Evolutionary conservation across 371 early-diverging fungal species (phyloP).

Genomic region (Zychaea mexicana): DNA sequence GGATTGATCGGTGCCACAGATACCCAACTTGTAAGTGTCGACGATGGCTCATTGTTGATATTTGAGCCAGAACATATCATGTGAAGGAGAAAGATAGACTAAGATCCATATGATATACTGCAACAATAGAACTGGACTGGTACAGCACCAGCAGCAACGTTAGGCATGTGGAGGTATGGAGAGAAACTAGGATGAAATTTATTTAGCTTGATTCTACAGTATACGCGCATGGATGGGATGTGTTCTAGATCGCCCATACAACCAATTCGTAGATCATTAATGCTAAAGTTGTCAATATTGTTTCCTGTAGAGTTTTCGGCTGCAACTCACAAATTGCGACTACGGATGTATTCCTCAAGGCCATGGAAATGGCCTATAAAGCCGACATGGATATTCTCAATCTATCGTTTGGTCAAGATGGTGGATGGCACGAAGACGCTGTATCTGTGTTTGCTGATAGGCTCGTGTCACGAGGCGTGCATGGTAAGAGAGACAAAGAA

Average conservation of each 20-base stretch:
- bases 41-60: neutral
- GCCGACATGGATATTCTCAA: slow-evolving; percentile 56
- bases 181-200: neutral
- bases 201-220: too few species aligned
- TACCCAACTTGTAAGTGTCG: neutral
- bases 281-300: too few species aligned
- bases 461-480: slow-evolving; percentile 30
- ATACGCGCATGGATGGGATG: too few species aligned
- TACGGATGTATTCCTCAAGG: slow-evolving; percentile 72
- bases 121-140: slow-evolving; percentile 50
- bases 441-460: slow-evolving; percentile 36
- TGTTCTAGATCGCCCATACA: too few species aligned
- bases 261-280: too few species aligned
- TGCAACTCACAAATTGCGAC: slow-evolving; percentile 57
- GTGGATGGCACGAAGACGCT: slow-evolving; percentile 42
- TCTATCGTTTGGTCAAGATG: slow-evolving; percentile 27
- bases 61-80: too few species aligned
- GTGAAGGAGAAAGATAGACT: neutral
- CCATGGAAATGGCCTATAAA: slow-evolving; percentile 69
- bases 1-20: neutral
- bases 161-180: slow-evolving; percentile 42
- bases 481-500: slow-evolving; percentile 25
- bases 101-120: neutral
- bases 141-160: slow-evolving; percentile 62
- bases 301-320: slow-evolving; percentile 31